Evolutionary conservation across 202 grass and related monocot genomes (phyloP).

Genomic region (Eragrostis tef): DNA sequence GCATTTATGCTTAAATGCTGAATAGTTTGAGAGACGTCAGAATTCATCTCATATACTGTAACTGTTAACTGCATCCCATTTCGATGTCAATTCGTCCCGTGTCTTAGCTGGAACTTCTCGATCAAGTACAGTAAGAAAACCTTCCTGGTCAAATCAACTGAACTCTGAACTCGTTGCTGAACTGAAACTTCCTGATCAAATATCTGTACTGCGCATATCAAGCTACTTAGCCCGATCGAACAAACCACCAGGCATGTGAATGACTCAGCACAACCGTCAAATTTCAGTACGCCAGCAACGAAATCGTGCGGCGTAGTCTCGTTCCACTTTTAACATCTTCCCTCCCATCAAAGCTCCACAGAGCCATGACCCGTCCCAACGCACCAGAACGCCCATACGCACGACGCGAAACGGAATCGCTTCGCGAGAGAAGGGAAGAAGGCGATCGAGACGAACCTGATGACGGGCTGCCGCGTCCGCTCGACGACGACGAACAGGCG

Average conservation of each 20-base stretch:
- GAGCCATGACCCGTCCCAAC: no score
- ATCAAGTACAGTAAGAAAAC: no score
- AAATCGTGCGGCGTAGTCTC: background rate
- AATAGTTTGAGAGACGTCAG: background rate
- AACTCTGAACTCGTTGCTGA: background rate
- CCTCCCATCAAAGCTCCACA: no score
- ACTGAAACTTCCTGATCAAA: slow-evolving; percentile 4
- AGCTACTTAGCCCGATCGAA: background rate
- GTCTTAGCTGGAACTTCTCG: background rate
- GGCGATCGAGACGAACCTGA: slow-evolving; percentile 25
- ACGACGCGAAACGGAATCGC: background rate
- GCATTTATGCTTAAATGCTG: background rate
- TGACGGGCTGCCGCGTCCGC: background rate
- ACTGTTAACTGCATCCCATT: background rate
- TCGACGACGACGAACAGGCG: background rate
- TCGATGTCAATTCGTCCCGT: no score
- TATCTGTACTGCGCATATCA: background rate
- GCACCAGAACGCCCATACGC: no score
- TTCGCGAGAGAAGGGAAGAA: background rate
- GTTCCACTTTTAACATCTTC: no score
- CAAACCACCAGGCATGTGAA: background rate
- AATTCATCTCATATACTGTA: background rate
- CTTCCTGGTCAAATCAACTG: background rate
- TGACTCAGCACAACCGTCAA: no score
- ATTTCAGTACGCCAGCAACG: background rate